These are phyloP conservation scores for Trypanosoma platydactyli DNA, from an alignment of 208 protist species.

Conservation along the genomic window DNA sequence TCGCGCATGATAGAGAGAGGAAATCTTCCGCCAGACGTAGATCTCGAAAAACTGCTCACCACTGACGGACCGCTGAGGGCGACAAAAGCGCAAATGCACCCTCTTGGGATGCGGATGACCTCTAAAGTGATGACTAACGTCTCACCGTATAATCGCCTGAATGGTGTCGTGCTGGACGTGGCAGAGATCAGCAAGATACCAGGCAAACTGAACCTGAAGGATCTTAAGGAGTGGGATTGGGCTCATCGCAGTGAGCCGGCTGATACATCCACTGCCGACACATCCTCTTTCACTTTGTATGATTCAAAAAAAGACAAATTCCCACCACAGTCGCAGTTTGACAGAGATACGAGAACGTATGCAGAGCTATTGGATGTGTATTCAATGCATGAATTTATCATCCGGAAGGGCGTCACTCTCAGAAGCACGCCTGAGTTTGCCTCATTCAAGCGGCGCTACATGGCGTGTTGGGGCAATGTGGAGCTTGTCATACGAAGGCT, in stretches of 20 bases:
- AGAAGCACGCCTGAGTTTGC: conserved; percentile 91
- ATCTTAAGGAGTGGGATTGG: conserved; percentile 75
- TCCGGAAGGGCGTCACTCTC: conserved; percentile 86
- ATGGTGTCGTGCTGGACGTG: conserved; percentile 73
- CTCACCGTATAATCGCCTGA: conserved; percentile 56
- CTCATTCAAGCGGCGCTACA: conserved; percentile 88
- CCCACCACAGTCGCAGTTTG: neutral
- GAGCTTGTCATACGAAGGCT: conserved; percentile 72
- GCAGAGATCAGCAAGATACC: conserved; percentile 73
- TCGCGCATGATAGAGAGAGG: conserved; percentile 50
- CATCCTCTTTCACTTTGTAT: neutral
- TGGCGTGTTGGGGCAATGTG: conserved; percentile 80
- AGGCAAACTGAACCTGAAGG: conserved; percentile 63
- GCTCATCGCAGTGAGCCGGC: conserved; percentile 20
- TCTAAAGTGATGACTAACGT: conserved; percentile 62
- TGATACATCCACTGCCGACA: neutral
- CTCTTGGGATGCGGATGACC: neutral
- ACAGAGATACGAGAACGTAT: conserved; percentile 87
- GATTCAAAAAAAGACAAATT: neutral
- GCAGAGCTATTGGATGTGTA: conserved; percentile 91
- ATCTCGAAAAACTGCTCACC: conserved; percentile 68
- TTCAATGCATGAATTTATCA: conserved; percentile 95
- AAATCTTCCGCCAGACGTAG: conserved; percentile 37
- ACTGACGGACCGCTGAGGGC: conserved; percentile 60
- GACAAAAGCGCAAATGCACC: conserved; percentile 37